Conservation (phyloP, 2,329 filamentous ascomycete species). For the Ploettnerulaceae sp. region DNA sequence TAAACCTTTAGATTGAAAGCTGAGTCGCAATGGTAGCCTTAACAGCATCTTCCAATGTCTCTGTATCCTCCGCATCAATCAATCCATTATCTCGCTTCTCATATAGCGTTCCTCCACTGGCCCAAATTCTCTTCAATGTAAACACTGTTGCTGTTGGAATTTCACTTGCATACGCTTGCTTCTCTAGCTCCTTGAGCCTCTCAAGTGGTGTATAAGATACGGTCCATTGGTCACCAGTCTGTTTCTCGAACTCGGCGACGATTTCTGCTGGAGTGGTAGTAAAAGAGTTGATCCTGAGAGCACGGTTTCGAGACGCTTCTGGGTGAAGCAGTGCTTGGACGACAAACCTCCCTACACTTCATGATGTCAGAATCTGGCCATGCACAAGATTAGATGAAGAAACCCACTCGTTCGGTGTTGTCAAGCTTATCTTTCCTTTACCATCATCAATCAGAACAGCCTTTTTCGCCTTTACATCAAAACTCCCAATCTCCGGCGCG, state of each 20-base stretch:
- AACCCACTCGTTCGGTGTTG: slow-evolving; percentile 64
- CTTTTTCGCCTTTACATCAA: slow-evolving; percentile 50
- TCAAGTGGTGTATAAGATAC: slow-evolving; percentile 28
- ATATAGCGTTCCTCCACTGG: slow-evolving; percentile 66
- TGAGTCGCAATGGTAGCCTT: slow-evolving; percentile 28
- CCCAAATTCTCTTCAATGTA: slow-evolving; percentile 68
- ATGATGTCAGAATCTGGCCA: slow-evolving; percentile 37
- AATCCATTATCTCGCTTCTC: slow-evolving; percentile 60
- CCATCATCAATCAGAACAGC: slow-evolving; percentile 60
- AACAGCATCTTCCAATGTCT: slow-evolving; percentile 48
- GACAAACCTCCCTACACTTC: slow-evolving; percentile 39
- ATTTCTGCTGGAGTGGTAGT: slow-evolving; percentile 35
- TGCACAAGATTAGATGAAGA: not conserved
- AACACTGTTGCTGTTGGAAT: slow-evolving; percentile 48
- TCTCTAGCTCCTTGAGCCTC: slow-evolving; percentile 51
- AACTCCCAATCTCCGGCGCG: slow-evolving; percentile 47
- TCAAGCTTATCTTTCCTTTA: slow-evolving; percentile 58
- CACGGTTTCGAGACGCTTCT: slow-evolving; percentile 34
- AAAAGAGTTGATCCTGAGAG: slow-evolving; percentile 36
- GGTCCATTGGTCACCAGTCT: slow-evolving; percentile 34
- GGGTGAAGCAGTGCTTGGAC: slow-evolving; percentile 36
- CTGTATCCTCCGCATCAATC: slow-evolving; percentile 49
- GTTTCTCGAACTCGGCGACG: slow-evolving; percentile 34
- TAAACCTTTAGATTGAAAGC: too few species aligned
- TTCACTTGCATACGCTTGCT: slow-evolving; percentile 51